A percentile compares a stretch with the other conserved stretches of the same genome.
Conservation (phyloP, 2,329 filamentous ascomycete genomes). For the Trichoderma simmonsii region DNA sequence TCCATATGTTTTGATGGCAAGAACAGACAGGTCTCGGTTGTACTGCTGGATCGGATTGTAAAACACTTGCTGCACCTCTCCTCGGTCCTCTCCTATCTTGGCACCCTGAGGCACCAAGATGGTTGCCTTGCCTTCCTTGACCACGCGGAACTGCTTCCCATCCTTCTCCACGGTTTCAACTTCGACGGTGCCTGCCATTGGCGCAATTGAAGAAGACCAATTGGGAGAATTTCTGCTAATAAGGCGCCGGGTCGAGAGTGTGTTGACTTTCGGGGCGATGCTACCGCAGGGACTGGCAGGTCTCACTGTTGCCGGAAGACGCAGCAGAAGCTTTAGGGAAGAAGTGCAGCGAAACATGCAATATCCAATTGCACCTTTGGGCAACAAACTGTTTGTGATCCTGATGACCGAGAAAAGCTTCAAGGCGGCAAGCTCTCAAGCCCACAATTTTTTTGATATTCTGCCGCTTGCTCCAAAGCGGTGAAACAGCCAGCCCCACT, state of each 20-base stretch:
- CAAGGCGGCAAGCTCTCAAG: background rate
- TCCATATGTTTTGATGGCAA: constrained; percentile 87
- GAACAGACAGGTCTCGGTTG: constrained; percentile 90
- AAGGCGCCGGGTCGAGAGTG: background rate
- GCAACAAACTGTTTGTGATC: background rate
- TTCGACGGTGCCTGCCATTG: constrained; percentile 22
- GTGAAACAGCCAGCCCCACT: constrained; percentile 16
- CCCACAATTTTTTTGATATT: constrained; percentile 26
- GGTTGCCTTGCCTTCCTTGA: constrained; percentile 55
- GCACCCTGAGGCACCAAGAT: constrained; percentile 52
- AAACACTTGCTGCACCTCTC: constrained; percentile 76
- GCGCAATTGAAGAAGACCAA: constrained; percentile 1
- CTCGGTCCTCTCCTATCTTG: constrained; percentile 48
- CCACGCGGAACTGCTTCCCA: constrained; percentile 49
- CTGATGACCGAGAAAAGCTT: background rate
- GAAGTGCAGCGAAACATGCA: constrained; percentile 22
- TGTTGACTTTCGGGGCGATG: background rate
- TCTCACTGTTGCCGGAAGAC: constrained; percentile 18
- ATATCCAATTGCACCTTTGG: background rate
- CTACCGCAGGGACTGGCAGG: background rate
- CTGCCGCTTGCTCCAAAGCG: constrained; percentile 24
- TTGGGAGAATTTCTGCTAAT: background rate
- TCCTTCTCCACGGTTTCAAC: constrained; percentile 33
- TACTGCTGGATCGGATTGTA: constrained; percentile 99
- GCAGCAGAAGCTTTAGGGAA: constrained; percentile 21